Percentiles rank a stretch among this genome's conserved stretches.
phyloP scores from a whole-genome alignment of 2,329 filamentous ascomycete genomes.

The Fusarium sp. region DNA sequence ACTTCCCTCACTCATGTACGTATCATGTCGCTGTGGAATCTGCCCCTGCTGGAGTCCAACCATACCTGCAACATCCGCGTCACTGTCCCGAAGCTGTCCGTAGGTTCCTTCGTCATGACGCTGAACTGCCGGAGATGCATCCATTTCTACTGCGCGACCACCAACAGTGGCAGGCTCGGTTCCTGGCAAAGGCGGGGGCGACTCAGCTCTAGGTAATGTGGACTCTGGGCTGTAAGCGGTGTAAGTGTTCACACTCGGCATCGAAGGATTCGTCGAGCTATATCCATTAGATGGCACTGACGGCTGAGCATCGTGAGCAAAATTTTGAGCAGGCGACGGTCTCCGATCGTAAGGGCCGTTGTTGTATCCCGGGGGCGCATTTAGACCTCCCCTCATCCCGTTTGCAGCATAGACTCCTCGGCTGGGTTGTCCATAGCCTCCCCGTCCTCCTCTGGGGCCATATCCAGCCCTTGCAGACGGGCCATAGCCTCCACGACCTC shows the following conservation, averaged over 20 bases:
- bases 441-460: conserved; percentile 53
- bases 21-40: conserved; percentile 58
- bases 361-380: conserved; percentile 58
- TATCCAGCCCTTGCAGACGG: conserved; percentile 58
- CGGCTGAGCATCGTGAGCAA: conserved; percentile 55
- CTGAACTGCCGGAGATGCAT: conserved; percentile 66
- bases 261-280: conserved; percentile 48
- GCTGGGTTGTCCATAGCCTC: conserved; percentile 49
- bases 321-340: conserved; percentile 53
- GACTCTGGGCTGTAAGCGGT: conserved; percentile 59
- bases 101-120: conserved; percentile 59
- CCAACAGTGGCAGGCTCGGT: conserved; percentile 56
- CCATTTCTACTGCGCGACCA: conserved; percentile 83
- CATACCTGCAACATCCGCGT: conserved; percentile 80
- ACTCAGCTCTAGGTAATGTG: conserved; percentile 69
- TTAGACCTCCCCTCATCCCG: conserved; percentile 49
- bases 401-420: conserved; percentile 49
- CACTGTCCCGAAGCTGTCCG: conserved; percentile 68
- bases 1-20: conserved; percentile 74
- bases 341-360: conserved; percentile 54
- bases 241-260: conserved; percentile 54
- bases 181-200: conserved; percentile 70
- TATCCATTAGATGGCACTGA: conserved; percentile 49
- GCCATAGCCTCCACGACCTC: conserved; percentile 59
- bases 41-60: conserved; percentile 73